These are phyloP conservation scores for Psilocybe subaeruginosa DNA, from an alignment of 768 basidiomycete species.

Conservation along the genomic window DNA sequence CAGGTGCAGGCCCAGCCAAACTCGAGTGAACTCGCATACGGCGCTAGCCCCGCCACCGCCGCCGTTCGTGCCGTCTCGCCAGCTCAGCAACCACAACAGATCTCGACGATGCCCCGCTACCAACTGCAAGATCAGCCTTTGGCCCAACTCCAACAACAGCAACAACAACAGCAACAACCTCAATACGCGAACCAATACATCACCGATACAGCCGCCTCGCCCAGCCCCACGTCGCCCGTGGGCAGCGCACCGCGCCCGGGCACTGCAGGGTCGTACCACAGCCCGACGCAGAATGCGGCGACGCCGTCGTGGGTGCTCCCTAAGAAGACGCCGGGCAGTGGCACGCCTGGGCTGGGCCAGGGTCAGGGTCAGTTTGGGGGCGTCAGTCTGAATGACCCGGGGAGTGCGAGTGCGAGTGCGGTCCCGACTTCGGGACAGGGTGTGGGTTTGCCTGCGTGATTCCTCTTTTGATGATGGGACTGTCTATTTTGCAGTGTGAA, in stretches of 20 bases:
- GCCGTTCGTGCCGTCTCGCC: conserved; percentile 9
- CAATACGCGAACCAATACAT: background rate
- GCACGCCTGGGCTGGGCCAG: background rate
- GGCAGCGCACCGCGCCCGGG: background rate
- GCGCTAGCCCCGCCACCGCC: conserved; percentile 5
- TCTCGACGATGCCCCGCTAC: conserved; percentile 8
- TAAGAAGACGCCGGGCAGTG: conserved; percentile 30
- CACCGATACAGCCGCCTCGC: background rate
- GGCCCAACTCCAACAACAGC: conserved; percentile 21
- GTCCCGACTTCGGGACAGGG: no score
- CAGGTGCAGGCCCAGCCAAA: conserved; percentile 9
- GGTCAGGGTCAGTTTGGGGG: background rate
- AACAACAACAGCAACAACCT: conserved; percentile 5
- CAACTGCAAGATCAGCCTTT: conserved; percentile 21
- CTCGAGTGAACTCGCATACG: conserved; percentile 11
- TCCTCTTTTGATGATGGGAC: no score
- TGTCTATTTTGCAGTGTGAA: no score
- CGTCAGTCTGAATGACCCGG: no score
- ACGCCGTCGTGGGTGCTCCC: conserved; percentile 52
- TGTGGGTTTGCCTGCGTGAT: no score
- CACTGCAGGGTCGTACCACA: conserved; percentile 8
- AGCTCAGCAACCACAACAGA: conserved; percentile 27
- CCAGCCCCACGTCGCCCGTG: no score
- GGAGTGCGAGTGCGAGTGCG: no score
- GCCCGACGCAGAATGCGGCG: conserved; percentile 18